Base-by-base conservation (phyloP, 257 asterid species). In the Petrea volubilis region DNA sequence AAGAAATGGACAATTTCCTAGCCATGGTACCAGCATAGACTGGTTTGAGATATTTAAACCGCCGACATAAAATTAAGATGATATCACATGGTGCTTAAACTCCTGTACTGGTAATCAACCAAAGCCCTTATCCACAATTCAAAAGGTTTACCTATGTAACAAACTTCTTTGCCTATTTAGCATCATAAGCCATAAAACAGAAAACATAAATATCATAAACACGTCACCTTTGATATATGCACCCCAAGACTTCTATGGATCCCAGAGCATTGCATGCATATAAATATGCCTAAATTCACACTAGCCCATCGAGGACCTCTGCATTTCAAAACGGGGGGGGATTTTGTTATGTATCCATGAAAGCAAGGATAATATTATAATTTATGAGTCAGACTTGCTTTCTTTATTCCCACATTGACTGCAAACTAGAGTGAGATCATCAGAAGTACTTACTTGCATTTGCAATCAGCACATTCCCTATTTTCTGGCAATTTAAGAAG, bases 261-360 rank as follows among this genome's bases (percentile, higher is more conserved):
- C 80, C 99, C 99, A 40, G 99, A 95, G 83, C 99, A 95, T 72
- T 88, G 96, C 99, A 95, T 95, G 85, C 99, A 95, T 80, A 92
- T 81, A 77, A 95, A 95, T 80, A 95, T 88, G 70, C 99, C 99
- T 66, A 95, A 84, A 80, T 95, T 95, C 86, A 95, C 99, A 46
- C 99, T 95, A 72, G 99, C 99, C 99, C 99, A 95, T 68, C 99
- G 91, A 66, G 99, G 99, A 81, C 98, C 99, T 79, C 99, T 95
- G 85, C 72, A 67, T 72, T 66, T 31, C 59, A 76, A 68, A 23
- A 24, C 41, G 46, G 18, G 56, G 17, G 29, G 27, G 6, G 4
- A 13, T 38, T 27, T 12, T 49, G 56, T 28, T 25, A 33, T 23
- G 27, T 27, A 71, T 55, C 60, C 71, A 18, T 41, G 47, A 24